Evolutionary conservation across 1,139 yeast genomes (phyloP).

Genomic region (Lodderomyces parapsilosis): DNA sequence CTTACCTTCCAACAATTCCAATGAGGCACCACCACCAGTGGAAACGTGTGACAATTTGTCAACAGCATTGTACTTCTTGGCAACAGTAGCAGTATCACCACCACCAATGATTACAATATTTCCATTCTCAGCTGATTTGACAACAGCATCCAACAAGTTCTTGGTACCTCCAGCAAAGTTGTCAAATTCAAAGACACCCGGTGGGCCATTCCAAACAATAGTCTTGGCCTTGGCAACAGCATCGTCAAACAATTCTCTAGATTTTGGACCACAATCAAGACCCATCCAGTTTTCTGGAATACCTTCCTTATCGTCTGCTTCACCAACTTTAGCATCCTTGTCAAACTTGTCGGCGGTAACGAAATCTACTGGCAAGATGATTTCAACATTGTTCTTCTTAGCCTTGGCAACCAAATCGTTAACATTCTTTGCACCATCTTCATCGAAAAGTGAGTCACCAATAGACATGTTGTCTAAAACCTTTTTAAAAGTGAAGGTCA

Average conservation of each 20-base stretch:
- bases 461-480: constrained; percentile 78
- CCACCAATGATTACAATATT: constrained; percentile 97
- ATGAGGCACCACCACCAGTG: constrained; percentile 99
- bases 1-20: constrained; percentile 97
- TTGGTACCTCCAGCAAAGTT: constrained; percentile 88
- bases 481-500: constrained; percentile 98
- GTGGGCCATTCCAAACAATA: constrained; percentile 99
- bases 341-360: constrained; percentile 91
- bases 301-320: constrained; percentile 83
- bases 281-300: constrained; percentile 95
- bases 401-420: constrained; percentile 90
- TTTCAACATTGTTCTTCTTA: constrained; percentile 86
- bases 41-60: constrained; percentile 95
- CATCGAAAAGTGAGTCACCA: constrained; percentile 88
- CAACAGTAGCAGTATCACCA: constrained; percentile 99
- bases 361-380: constrained; percentile 90
- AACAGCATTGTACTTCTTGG: constrained; percentile 93
- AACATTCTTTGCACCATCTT: constrained; percentile 91
- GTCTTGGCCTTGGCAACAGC: constrained; percentile 92
- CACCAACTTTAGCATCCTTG: constrained; percentile 80
- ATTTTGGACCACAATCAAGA: constrained; percentile 89
- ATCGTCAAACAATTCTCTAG: constrained; percentile 69
- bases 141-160: constrained; percentile 81
- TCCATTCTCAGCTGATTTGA: constrained; percentile 80
- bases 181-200: constrained; percentile 97